Conservation (phyloP, 306 rosid genomes). For the Lupinus albus region DNA sequence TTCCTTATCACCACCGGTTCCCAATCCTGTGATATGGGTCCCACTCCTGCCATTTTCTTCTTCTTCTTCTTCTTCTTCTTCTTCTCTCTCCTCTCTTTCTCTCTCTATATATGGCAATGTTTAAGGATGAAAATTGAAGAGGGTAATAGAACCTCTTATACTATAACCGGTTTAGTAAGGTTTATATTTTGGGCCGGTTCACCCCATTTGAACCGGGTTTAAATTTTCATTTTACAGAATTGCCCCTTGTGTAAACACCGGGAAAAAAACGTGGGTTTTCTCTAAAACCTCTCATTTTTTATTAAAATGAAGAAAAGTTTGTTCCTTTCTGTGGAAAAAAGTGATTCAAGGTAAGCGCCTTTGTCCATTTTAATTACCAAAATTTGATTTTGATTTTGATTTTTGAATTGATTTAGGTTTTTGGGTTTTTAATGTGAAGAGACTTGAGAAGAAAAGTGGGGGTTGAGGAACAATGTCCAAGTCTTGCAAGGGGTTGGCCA, state of each 20-base stretch:
- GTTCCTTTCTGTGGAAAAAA: not conserved
- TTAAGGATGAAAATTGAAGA: not conserved
- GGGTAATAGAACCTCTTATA: too few relatives aligned
- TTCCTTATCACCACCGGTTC: slow-evolving; percentile 73
- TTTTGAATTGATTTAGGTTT: slow-evolving; percentile 1
- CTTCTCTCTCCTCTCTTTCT: not conserved
- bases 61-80: not conserved
- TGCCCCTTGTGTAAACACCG: not conserved
- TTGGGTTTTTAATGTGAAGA: not conserved
- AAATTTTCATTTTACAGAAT: not conserved
- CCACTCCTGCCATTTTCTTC: slow-evolving; percentile 57
- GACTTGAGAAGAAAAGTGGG: slow-evolving; percentile 21
- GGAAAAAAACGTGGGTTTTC: not conserved
- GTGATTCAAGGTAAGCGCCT: slow-evolving; percentile 20
- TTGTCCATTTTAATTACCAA: not conserved
- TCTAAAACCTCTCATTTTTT: not conserved
- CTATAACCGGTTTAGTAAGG: not conserved
- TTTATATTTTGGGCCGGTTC: slow-evolving; percentile 22
- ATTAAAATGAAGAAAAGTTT: slow-evolving; percentile 24
- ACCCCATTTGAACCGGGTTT: slow-evolving; percentile 19
- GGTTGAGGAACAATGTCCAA: slow-evolving; percentile 64
- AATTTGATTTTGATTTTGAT: not conserved
- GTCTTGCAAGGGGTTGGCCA: slow-evolving; percentile 91
- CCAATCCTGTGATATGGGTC: slow-evolving; percentile 76
- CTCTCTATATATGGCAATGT: not conserved